Conservation (phyloP, 805 yeast genomes). For the Nakazawaea sp. region DNA sequence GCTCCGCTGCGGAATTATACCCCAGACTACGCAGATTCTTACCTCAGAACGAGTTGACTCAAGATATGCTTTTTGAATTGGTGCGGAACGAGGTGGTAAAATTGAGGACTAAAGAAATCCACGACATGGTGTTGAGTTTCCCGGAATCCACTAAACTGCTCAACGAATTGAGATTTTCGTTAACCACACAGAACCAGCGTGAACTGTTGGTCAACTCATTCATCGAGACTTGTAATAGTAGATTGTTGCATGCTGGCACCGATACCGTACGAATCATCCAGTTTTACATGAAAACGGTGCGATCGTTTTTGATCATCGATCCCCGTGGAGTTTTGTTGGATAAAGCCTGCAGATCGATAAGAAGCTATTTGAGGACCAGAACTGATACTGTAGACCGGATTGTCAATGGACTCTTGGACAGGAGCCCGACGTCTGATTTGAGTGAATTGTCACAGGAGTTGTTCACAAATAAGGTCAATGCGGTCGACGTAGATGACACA, state of each 20-base stretch:
- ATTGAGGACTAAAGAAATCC: constrained; percentile 53
- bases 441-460: constrained; percentile 52
- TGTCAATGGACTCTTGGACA: constrained; percentile 63
- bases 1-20: constrained; percentile 31
- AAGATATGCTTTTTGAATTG: constrained; percentile 14
- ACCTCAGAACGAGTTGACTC: constrained; percentile 12
- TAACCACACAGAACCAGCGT: constrained; percentile 42
- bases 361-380: constrained; percentile 64
- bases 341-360: constrained; percentile 68
- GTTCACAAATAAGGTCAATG: constrained; percentile 23
- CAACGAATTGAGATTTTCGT: constrained; percentile 48
- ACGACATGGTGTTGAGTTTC: constrained; percentile 44
- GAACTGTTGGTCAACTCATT: constrained; percentile 44
- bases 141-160: constrained; percentile 50
- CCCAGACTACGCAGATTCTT: constrained; percentile 21
- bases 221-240: constrained; percentile 31
- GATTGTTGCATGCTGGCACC: constrained; percentile 72
- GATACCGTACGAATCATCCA: constrained; percentile 68
- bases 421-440: constrained; percentile 33
- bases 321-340: constrained; percentile 82
- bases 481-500: constrained; percentile 28
- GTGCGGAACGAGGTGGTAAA: constrained; percentile 20
- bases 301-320: constrained; percentile 69
- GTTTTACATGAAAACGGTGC: constrained; percentile 64
- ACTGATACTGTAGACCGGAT: constrained; percentile 65